Base-by-base conservation (phyloP, 768 basidiomycete genomes). In the Mycena olivaceomarginata region DNA sequence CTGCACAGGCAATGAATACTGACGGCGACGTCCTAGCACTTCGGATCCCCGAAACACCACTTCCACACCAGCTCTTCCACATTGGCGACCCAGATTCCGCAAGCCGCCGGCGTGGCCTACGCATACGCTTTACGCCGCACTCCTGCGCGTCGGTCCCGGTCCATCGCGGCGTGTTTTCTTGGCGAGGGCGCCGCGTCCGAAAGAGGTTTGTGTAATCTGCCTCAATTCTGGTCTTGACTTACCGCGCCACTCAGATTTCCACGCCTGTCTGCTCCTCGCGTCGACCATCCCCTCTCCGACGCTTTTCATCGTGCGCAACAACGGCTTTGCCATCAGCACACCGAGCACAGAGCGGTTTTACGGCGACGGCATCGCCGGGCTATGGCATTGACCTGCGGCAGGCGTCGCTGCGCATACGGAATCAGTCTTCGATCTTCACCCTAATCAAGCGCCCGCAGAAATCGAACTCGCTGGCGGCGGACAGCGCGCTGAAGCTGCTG, bases 51-150 rank as follows among this genome's bases (percentile, higher is more conserved):
- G 1, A 86, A 92, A 73, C 92, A 95, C 74, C 97, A 98, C 83
- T 98, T 98, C 83, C 96, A 97, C 85, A 96, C 96, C 22, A 98
- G 98, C 76, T 98, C 98, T 4, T 97, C 96, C 8, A 95, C 97
- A 1, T 89, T 99, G 39, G 96, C 95, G 12, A 99, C 98, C 1
- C 97, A 99, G 85, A 96, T 98, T 80, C 97, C 96, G 9, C 97
- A 98, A 85, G 98, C 97, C 31, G 97, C 97, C 0, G 98, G 97
- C 18, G 96, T 98, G 8, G 97, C 92, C 0, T 98, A 96, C 82
- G 97, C 92, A 0, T 98, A 96, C 82, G 97, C 98, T 0, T 89
- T 99, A 71, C 94, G 94, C 80, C 93, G 97, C 5, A 93, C 95
- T 59, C 94, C 94, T 0, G 86, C 85, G 63, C 92, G 94, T 46